Percentiles rank a stretch among this genome's conserved stretches.
These are phyloP conservation scores for Pseudocercospora crystallina DNA, from an alignment of 2,329 filamentous ascomycete genomes.

Conservation along the genomic window DNA sequence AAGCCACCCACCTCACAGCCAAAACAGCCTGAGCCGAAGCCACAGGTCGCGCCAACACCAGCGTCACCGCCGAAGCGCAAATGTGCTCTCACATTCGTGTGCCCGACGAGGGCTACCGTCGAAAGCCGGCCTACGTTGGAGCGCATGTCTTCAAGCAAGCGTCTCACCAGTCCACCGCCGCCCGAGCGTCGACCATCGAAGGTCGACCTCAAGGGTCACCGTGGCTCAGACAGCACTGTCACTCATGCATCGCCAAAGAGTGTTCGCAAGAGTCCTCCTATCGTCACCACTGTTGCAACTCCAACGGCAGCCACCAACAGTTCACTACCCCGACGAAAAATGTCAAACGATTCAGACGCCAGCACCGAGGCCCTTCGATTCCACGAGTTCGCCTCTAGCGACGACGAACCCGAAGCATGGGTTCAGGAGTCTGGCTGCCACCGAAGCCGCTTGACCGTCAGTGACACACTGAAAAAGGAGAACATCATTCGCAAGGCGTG, in stretches of 20 bases:
- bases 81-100: slow-evolving; percentile 73
- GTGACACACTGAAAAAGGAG: slow-evolving; percentile 87
- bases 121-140: slow-evolving; percentile 32
- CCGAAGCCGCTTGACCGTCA: slow-evolving; percentile 75
- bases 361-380: slow-evolving; percentile 64
- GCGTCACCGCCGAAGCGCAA: slow-evolving; percentile 52
- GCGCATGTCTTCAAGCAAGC: slow-evolving; percentile 31
- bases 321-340: slow-evolving; percentile 31
- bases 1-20: slow-evolving; percentile 41
- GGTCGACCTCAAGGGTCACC: slow-evolving; percentile 36
- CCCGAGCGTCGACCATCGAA: slow-evolving; percentile 21
- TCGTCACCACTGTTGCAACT: slow-evolving; percentile 15
- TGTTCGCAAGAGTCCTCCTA: slow-evolving; percentile 39
- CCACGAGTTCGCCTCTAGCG: slow-evolving; percentile 87
- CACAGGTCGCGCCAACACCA: slow-evolving; percentile 14
- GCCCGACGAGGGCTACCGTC: slow-evolving; percentile 54
- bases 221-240: slow-evolving; percentile 52
- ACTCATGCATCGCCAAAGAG: slow-evolving; percentile 49
- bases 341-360: slow-evolving; percentile 34
- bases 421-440: slow-evolving; percentile 68
- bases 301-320: slow-evolving; percentile 26
- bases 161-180: slow-evolving; percentile 45
- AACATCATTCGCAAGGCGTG: slow-evolving; percentile 81
- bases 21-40: slow-evolving; percentile 33
- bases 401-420: slow-evolving; percentile 86